Percentiles rank a stretch among this genome's conserved stretches.
Evolutionary conservation across 352 stramenopile species (phyloP).

Genomic region (Pythium aristosporum): DNA sequence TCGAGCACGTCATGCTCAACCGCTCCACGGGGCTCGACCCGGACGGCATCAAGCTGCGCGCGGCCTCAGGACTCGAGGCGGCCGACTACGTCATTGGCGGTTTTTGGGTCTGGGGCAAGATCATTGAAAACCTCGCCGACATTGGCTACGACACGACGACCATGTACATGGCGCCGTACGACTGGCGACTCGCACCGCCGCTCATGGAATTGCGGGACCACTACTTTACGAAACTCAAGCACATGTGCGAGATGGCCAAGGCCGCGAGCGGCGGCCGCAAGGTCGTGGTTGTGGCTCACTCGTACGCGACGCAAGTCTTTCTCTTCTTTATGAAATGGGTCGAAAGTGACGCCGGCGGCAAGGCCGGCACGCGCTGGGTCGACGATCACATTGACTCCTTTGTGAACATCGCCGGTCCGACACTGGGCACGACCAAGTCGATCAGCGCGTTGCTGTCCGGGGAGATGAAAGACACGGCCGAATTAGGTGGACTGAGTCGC

Average conservation of each 20-base stretch:
- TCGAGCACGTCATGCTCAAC: slow-evolving; percentile 92
- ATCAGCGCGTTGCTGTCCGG: slow-evolving; percentile 91
- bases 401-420: slow-evolving; percentile 93
- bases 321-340: slow-evolving; percentile 97
- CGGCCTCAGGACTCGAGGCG: slow-evolving; percentile 88
- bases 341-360: slow-evolving; percentile 77
- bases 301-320: slow-evolving; percentile 90
- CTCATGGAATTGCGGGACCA: slow-evolving; percentile 76
- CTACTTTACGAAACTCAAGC: slow-evolving; percentile 94
- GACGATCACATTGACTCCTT: slow-evolving; percentile 90
- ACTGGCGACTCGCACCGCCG: slow-evolving; percentile 80
- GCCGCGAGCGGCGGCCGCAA: slow-evolving; percentile 71
- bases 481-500: slow-evolving; percentile 84
- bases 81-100: slow-evolving; percentile 93
- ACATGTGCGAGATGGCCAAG: slow-evolving; percentile 90
- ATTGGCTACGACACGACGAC: slow-evolving; percentile 93
- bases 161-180: slow-evolving; percentile 88
- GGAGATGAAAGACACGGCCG: slow-evolving; percentile 94
- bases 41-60: slow-evolving; percentile 66
- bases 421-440: slow-evolving; percentile 91
- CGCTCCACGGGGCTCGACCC: slow-evolving; percentile 89
- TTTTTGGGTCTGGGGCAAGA: slow-evolving; percentile 95
- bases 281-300: slow-evolving; percentile 92
- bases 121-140: slow-evolving; percentile 89
- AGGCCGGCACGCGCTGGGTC: slow-evolving; percentile 91